These are phyloP conservation scores for Yamadazyma friedrichii DNA, from an alignment of 1,139 yeast species.

Conservation along the genomic window DNA sequence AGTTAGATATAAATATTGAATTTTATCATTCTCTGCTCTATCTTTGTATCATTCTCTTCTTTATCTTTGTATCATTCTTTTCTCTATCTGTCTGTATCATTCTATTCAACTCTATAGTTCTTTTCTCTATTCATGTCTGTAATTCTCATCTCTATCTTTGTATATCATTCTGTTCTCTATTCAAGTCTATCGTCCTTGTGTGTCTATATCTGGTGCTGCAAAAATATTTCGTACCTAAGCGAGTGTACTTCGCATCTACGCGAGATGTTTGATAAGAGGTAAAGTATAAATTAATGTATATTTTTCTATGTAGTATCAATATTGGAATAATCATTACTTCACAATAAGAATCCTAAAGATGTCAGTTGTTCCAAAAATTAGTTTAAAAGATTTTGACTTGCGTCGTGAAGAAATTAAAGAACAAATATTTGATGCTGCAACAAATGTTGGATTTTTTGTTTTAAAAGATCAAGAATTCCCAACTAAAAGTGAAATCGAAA, in stretches of 20 bases:
- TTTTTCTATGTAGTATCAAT: not conserved
- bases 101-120: no score
- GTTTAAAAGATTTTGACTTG: conserved; percentile 17
- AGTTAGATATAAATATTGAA: conserved; percentile 1
- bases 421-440: conserved; percentile 23
- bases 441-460: conserved; percentile 22
- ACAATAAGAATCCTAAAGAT: not conserved
- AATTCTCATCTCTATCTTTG: no score
- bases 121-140: no score
- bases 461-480: conserved; percentile 25
- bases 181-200: no score
- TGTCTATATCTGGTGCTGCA: not conserved
- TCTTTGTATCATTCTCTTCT: no score
- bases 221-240: not conserved
- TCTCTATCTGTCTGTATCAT: no score
- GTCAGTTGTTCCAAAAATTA: conserved; percentile 20
- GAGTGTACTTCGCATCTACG: conserved; percentile 6
- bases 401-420: conserved; percentile 24
- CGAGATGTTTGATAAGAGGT: not conserved
- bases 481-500: conserved; percentile 20
- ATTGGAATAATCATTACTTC: no score
- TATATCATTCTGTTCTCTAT: no score
- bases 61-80: no score
- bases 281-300: no score
- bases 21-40: not conserved